Evolutionary conservation across 75 land plant genomes (phyloP).

Genomic region (Pinus albicaulis): DNA sequence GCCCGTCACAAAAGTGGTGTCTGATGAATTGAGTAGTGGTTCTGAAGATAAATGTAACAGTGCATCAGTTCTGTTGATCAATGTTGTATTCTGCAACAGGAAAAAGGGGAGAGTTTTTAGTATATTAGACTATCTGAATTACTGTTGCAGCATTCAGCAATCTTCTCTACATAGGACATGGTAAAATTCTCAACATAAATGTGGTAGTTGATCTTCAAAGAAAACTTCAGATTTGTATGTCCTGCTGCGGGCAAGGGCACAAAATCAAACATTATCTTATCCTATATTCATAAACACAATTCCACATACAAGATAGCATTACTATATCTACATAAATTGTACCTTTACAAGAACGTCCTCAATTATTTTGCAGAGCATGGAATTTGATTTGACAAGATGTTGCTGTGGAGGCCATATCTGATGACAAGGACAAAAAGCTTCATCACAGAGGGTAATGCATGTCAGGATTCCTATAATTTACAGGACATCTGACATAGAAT

Average conservation of each 20-base stretch:
- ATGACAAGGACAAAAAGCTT: neutral
- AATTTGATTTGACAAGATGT: slow-evolving; percentile 17
- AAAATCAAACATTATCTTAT: neutral
- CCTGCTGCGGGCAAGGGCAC: neutral
- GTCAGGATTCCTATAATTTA: neutral
- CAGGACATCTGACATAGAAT: neutral
- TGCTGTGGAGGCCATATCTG: slow-evolving; percentile 41
- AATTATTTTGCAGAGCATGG: slow-evolving; percentile 16
- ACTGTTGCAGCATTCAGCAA: neutral
- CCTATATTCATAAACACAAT: neutral
- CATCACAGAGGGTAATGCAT: neutral
- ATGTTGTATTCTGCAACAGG: neutral
- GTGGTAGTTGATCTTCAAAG: neutral
- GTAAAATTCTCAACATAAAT: neutral
- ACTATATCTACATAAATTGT: neutral
- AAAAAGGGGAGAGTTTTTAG: neutral
- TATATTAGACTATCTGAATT: neutral
- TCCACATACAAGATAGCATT: too few species aligned
- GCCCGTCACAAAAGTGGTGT: neutral
- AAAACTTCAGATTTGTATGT: neutral
- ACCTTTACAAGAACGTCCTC: slow-evolving; percentile 25
- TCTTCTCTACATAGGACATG: neutral
- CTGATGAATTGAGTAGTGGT: neutral
- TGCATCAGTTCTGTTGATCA: slow-evolving; percentile 3
- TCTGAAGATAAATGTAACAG: neutral